Conservation (phyloP, 2,329 filamentous ascomycete species). For the Thelonectria blattea region DNA sequence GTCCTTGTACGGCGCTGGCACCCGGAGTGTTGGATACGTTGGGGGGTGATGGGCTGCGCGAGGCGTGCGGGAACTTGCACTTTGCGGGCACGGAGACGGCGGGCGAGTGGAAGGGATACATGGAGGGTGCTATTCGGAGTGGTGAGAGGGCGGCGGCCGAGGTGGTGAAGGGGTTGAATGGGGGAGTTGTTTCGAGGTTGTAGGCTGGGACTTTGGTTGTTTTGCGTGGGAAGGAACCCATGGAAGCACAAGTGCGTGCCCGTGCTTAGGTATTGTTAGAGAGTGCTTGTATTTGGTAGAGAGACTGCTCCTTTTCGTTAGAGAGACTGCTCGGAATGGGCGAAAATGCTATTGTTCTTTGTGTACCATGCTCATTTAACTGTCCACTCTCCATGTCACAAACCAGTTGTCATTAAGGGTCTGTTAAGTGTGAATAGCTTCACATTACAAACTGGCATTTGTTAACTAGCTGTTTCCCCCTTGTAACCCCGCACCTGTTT, state of each 20-base stretch:
- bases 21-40: slow-evolving; percentile 47
- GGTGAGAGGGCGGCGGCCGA: slow-evolving; percentile 32
- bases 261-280: neutral
- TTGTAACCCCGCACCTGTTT: neutral
- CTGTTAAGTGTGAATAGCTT: neutral
- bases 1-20: slow-evolving; percentile 45
- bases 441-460: neutral
- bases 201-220: neutral
- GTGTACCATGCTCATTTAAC: neutral
- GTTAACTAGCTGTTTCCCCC: neutral
- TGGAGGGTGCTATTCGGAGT: slow-evolving; percentile 34
- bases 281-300: neutral
- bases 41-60: slow-evolving; percentile 42
- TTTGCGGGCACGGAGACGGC: slow-evolving; percentile 37
- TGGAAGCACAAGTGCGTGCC: no score
- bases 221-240: no score
- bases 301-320: no score
- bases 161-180: slow-evolving; percentile 25
- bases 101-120: slow-evolving; percentile 37
- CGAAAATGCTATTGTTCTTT: neutral
- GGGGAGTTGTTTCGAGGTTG: slow-evolving; percentile 19
- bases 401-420: no score
- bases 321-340: neutral
- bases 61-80: slow-evolving; percentile 32
- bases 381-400: neutral